Conservation (phyloP, 805 yeast genomes). For the Saccharomycopsis guyanensis region DNA sequence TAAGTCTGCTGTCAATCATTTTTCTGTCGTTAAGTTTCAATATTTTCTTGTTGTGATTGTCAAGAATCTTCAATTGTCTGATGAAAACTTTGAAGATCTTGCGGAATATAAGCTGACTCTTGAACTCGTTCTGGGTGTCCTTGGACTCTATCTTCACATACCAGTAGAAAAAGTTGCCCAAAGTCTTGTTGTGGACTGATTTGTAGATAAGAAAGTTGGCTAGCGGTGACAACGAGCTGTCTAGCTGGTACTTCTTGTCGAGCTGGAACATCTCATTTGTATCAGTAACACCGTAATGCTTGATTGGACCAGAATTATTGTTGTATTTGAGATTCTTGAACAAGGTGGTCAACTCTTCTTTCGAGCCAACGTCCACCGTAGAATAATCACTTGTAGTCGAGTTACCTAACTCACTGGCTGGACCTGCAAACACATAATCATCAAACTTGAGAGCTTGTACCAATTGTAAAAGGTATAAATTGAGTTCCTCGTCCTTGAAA, state of each 20-base stretch:
- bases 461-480: constrained; percentile 75
- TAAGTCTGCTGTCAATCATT: constrained; percentile 9
- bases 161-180: constrained; percentile 89
- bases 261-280: not conserved
- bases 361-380: not conserved
- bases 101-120: constrained; percentile 28
- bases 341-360: constrained; percentile 6
- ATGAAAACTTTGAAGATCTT: constrained; percentile 42
- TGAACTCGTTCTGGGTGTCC: constrained; percentile 41
- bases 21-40: not conserved
- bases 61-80: constrained; percentile 22
- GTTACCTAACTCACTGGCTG: not conserved
- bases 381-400: not conserved
- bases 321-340: constrained; percentile 12
- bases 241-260: constrained; percentile 4
- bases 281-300: not conserved
- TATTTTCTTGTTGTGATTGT: not conserved
- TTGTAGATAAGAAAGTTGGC: constrained; percentile 70
- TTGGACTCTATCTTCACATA: constrained; percentile 81
- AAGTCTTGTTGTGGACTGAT: constrained; percentile 51
- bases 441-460: constrained; percentile 92
- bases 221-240: constrained; percentile 43
- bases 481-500: constrained; percentile 75
- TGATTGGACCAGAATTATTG: constrained; percentile 10
- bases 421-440: constrained; percentile 14